Percentiles rank a stretch among this genome's conserved stretches.
phyloP scores from a whole-genome alignment of 1,284 basidiomycete genomes.

The Naganishia albida region DNA sequence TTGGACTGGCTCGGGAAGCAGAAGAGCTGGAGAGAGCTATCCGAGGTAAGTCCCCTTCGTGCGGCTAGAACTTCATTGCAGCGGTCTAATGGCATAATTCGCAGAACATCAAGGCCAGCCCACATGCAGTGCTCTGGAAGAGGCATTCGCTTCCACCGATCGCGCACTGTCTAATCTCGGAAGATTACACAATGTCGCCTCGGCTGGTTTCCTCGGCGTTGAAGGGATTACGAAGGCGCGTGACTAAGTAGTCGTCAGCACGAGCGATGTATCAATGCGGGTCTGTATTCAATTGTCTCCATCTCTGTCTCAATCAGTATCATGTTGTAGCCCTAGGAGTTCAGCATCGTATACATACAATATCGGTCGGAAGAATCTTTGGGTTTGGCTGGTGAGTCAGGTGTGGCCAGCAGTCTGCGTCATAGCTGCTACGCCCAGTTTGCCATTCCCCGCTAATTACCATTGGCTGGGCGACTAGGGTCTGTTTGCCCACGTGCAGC shows the following conservation, averaged over 20 bases:
- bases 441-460: too few species aligned
- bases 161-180: conserved; percentile 4
- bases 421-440: too few species aligned
- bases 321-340: neutral
- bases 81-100: neutral
- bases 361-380: neutral
- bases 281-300: too few species aligned
- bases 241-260: neutral
- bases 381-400: too few species aligned
- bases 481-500: too few species aligned
- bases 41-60: neutral
- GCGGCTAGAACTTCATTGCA: neutral
- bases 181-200: conserved; percentile 8
- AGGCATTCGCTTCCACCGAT: conserved; percentile 5
- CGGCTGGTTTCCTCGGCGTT: conserved; percentile 10
- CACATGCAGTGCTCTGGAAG: conserved; percentile 8
- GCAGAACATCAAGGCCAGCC: conserved; percentile 22
- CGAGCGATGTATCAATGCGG: too few species aligned
- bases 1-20: conserved; percentile 5
- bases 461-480: too few species aligned
- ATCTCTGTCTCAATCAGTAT: neutral
- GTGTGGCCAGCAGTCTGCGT: too few species aligned
- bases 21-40: conserved; percentile 16
- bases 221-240: neutral
- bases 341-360: neutral